Evolutionary conservation across 208 protist species (phyloP), one percentile per base, ranked within the genome.

Genomic region (Leishmania lainsoni): DNA sequence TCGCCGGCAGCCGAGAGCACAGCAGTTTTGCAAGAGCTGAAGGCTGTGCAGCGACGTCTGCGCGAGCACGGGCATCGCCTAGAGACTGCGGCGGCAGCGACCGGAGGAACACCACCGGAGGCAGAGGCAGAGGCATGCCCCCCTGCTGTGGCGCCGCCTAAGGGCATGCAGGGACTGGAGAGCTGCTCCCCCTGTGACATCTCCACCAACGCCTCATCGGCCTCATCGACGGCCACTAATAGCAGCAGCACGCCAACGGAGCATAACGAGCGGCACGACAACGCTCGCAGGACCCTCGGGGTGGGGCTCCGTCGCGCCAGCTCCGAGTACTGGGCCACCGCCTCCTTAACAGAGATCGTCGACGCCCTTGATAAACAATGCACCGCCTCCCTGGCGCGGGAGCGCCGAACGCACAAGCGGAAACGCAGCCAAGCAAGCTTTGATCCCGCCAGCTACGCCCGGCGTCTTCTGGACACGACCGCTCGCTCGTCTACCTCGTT

Each of bases 131-230:
- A n/a, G n/a, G 48, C 69, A 35, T 10, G 35, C 48, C 42, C 5
- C 68, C 42, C 68, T 68, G 49, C 29, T 17, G 35, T 69, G 29
- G 51, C 54, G 20, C 17, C 22, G 17, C n/a, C 5, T 42, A 71
- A 35, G 3, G 12, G 70, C 70, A n/a, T 52, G 3, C 48, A 8
- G n/a, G 49, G 17, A 39, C 52, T 26, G 17, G 76, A 71, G 29
- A 79, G 61, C 76, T 32, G 52, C 58, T 85, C 81, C 59, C 81
- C 81, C 0, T 85, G 81, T 51, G 76, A 81, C 63, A 52, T 85
- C 39, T 79, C 81, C 16, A 29, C 61, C 35, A 65, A 63, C 3
- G 45, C 74, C 39, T 74, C 76, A 3, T 75, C 76, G 20, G 52
- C 48, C 39, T 76, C 76, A 5, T 79, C 80, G 3, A 79, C 75